phyloP scores from a whole-genome alignment of 2,329 filamentous ascomycete genomes.

The Clarireedia monteithiana region DNA sequence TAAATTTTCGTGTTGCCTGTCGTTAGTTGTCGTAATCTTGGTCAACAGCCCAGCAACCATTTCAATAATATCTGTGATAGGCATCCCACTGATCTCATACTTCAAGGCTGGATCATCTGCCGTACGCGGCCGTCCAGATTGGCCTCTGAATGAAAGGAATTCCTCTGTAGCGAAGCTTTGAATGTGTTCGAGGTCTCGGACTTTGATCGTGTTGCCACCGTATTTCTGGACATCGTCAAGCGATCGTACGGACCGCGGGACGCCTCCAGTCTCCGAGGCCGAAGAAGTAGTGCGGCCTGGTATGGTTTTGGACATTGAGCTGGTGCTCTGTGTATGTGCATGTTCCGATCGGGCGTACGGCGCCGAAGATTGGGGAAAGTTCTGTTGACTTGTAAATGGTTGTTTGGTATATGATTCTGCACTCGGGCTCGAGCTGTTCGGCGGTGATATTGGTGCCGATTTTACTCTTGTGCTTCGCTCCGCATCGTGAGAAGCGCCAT shows the following conservation, averaged over 20 bases:
- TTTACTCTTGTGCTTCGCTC: constrained; percentile 12
- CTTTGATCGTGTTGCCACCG: constrained; percentile 52
- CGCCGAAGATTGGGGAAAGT: constrained; percentile 15
- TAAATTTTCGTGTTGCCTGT: constrained; percentile 84
- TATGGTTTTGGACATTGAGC: neutral
- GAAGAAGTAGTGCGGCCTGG: neutral
- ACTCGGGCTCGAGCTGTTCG: constrained; percentile 23
- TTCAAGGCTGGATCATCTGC: constrained; percentile 44
- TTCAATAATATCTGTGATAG: constrained; percentile 93
- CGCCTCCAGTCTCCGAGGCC: neutral
- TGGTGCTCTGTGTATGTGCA: constrained; percentile 2
- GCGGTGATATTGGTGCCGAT: constrained; percentile 22
- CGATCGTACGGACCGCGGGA: constrained; percentile 25
- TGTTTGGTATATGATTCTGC: constrained; percentile 17
- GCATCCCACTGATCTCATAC: constrained; percentile 97
- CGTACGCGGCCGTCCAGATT: constrained; percentile 43
- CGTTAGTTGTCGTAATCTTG: constrained; percentile 96
- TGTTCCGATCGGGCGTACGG: constrained; percentile 8
- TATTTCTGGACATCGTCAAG: constrained; percentile 33
- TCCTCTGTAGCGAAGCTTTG: constrained; percentile 81
- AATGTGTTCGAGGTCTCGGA: constrained; percentile 86
- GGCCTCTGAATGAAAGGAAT: constrained; percentile 46
- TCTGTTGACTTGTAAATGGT: constrained; percentile 25
- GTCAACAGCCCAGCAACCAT: constrained; percentile 96
- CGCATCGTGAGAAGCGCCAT: constrained; percentile 6